Conservation (phyloP, 2,329 filamentous ascomycete genomes). For the Cordyceps pruinosa region DNA sequence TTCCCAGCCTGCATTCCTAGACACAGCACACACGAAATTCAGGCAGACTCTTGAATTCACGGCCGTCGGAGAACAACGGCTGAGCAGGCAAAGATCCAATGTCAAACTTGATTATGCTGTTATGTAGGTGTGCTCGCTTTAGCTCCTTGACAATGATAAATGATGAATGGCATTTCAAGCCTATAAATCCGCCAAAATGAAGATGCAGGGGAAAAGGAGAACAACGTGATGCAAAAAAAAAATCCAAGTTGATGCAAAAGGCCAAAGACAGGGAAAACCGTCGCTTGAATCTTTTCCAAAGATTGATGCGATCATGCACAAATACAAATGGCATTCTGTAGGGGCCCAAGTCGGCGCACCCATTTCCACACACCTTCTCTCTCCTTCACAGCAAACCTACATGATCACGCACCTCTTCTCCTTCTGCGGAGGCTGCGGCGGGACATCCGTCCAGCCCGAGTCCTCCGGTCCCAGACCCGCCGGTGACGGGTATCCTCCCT, state of each 20-base stretch:
- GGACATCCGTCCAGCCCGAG: conserved; percentile 47
- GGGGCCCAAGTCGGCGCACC: not conserved
- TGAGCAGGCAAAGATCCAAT: not conserved
- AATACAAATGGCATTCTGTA: not conserved
- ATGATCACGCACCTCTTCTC: conserved; percentile 46
- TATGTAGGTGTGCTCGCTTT: not conserved
- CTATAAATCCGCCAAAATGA: not conserved
- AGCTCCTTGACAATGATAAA: not conserved
- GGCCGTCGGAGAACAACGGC: too few species aligned
- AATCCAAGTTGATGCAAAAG: not conserved
- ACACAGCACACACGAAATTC: too few species aligned
- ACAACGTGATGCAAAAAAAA: not conserved
- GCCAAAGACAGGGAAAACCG: not conserved
- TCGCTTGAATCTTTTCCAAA: conserved; percentile 9
- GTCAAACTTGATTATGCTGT: not conserved
- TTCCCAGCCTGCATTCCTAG: too few species aligned
- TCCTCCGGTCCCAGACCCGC: conserved; percentile 20
- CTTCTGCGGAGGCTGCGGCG: conserved; percentile 23
- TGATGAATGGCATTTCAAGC: not conserved
- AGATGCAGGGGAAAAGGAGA: not conserved
- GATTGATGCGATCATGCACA: not conserved
- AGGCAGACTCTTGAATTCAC: too few species aligned
- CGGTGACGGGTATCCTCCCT: conserved; percentile 19
- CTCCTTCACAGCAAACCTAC: conserved; percentile 25
- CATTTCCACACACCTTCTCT: not conserved